Percentiles rank a stretch among this genome's conserved stretches.
Conservation (phyloP, 352 stramenopile species). For the Phytophthora boehmeriae region DNA sequence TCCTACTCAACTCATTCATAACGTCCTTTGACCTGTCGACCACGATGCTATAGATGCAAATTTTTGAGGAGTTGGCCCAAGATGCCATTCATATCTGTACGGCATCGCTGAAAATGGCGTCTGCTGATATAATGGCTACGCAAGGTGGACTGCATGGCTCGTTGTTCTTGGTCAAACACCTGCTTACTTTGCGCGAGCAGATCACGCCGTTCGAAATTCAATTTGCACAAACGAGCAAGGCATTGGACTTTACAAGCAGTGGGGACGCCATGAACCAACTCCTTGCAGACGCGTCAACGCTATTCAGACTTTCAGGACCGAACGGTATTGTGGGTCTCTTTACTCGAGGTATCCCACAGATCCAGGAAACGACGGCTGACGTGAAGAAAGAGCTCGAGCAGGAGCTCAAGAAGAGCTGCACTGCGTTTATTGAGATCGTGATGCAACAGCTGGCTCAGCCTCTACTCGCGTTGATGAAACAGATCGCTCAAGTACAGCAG, state of each 20-base stretch:
- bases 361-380: constrained; percentile 79
- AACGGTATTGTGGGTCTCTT: constrained; percentile 69
- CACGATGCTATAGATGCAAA: constrained; percentile 61
- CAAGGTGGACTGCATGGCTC: constrained; percentile 67
- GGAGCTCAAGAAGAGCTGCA: constrained; percentile 84
- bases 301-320: constrained; percentile 67
- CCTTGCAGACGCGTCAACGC: constrained; percentile 63
- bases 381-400: constrained; percentile 82
- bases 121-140: constrained; percentile 57
- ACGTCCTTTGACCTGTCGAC: too few relatives aligned
- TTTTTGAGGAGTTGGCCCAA: constrained; percentile 86
- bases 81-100: constrained; percentile 85
- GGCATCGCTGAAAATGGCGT: constrained; percentile 76
- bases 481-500: constrained; percentile 58
- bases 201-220: constrained; percentile 88
- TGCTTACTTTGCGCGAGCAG: constrained; percentile 83
- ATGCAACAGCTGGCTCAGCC: constrained; percentile 65
- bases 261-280: constrained; percentile 77
- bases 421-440: constrained; percentile 77
- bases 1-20: not conserved
- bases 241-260: constrained; percentile 79
- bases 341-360: constrained; percentile 74
- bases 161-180: constrained; percentile 83
- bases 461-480: constrained; percentile 67
- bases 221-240: constrained; percentile 73